Conservation (phyloP, 805 yeast species). For the Isabelozyma gotoi region DNA sequence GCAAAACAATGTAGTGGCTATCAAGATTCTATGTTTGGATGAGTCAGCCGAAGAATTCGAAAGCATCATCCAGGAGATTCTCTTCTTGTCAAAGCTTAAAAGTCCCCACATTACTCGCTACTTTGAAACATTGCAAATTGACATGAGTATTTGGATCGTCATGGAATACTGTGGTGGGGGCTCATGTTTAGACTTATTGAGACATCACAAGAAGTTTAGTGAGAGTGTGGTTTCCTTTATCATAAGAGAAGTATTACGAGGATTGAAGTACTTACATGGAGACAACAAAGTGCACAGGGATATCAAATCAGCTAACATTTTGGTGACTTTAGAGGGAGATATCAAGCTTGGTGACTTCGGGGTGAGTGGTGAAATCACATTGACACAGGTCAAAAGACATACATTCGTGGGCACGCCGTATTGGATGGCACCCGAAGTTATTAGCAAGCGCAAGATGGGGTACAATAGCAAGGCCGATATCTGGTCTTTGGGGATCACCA, state of each 20-base stretch:
- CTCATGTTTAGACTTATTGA: conserved; percentile 76
- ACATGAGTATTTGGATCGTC: conserved; percentile 76
- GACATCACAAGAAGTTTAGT: conserved; percentile 48
- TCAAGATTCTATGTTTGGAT: conserved; percentile 85
- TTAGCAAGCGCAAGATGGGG: conserved; percentile 51
- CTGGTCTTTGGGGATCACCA: conserved; percentile 95
- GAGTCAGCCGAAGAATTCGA: conserved; percentile 74
- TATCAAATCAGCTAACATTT: conserved; percentile 84
- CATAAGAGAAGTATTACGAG: conserved; percentile 61
- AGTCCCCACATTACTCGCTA: conserved; percentile 66
- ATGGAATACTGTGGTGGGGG: conserved; percentile 98
- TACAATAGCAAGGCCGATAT: conserved; percentile 88
- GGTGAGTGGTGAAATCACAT: conserved; percentile 78
- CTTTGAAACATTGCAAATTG: conserved; percentile 61
- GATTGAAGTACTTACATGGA: conserved; percentile 73
- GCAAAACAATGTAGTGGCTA: conserved; percentile 59
- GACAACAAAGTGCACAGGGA: conserved; percentile 85
- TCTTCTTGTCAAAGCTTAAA: conserved; percentile 63
- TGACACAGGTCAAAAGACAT: conserved; percentile 50
- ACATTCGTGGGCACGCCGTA: conserved; percentile 95
- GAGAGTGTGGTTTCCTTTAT: conserved; percentile 66
- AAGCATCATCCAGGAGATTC: conserved; percentile 73
- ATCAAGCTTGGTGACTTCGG: conserved; percentile 93
- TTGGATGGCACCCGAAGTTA: conserved; percentile 99
- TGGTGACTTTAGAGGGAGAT: conserved; percentile 65